These are phyloP conservation scores for Solanum gracilifrons DNA, from an alignment of 257 asterid species.

Conservation along the genomic window DNA sequence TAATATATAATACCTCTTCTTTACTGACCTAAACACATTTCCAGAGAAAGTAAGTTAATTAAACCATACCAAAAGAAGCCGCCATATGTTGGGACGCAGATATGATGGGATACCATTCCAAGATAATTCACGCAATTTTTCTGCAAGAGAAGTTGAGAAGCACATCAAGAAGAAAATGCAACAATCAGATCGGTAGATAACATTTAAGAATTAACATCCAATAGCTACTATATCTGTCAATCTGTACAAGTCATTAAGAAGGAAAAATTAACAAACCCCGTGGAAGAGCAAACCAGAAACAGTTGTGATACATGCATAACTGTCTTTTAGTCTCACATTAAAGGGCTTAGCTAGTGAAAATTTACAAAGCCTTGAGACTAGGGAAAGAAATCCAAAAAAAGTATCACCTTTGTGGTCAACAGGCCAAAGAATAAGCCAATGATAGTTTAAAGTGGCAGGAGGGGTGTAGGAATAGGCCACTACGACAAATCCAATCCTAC, in stretches of 20 bases:
- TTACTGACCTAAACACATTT: neutral
- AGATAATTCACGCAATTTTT: conserved; percentile 81
- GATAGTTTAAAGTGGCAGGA: neutral
- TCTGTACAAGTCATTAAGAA: neutral
- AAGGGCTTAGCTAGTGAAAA: neutral
- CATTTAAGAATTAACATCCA: neutral
- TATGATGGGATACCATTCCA: conserved; percentile 97
- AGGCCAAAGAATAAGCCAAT: neutral
- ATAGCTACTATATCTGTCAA: neutral
- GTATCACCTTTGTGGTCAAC: neutral
- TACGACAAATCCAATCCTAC: neutral
- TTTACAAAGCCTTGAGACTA: neutral
- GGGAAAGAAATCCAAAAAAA: neutral
- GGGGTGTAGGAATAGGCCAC: neutral
- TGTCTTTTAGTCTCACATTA: neutral
- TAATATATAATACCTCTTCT: neutral
- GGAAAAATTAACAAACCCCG: neutral
- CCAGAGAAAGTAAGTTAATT: neutral
- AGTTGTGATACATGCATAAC: neutral
- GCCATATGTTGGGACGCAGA: conserved; percentile 89
- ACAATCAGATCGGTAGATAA: neutral
- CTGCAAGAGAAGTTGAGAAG: conserved; percentile 33
- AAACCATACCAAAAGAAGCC: conserved; percentile 83
- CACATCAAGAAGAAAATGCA: neutral
- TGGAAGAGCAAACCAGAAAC: neutral